Evolutionary conservation across 306 rosid species (phyloP).

Genomic region (Quercus ilex): DNA sequence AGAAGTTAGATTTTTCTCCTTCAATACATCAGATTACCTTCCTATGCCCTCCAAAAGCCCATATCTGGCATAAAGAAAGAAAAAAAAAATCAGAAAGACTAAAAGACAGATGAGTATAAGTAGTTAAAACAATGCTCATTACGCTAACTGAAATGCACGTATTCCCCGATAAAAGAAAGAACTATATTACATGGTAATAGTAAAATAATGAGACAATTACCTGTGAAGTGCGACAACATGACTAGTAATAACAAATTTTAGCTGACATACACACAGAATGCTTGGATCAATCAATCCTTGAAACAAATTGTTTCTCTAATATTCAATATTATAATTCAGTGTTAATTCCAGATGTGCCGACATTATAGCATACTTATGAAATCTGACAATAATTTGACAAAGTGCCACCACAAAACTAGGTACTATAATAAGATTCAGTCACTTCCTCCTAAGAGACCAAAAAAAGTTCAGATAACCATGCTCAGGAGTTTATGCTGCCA

Average conservation of each 20-base stretch:
- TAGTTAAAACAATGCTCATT: not conserved
- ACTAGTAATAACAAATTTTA: not conserved
- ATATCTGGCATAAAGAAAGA: constrained; percentile 32
- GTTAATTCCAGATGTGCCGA: not conserved
- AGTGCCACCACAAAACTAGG: no score
- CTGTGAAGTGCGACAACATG: not conserved
- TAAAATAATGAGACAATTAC: not conserved
- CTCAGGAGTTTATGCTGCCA: not conserved
- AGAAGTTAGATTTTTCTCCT: not conserved
- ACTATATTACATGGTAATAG: not conserved
- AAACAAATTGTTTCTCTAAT: not conserved
- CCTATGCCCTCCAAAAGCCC: constrained; percentile 67
- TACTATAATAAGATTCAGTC: no score
- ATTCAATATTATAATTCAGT: not conserved
- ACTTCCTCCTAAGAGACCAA: not conserved
- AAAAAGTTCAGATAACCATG: not conserved
- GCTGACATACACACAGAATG: not conserved
- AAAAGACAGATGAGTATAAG: not conserved
- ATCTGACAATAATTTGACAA: not conserved
- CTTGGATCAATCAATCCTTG: not conserved
- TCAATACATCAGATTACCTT: constrained; percentile 32
- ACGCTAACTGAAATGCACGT: not conserved
- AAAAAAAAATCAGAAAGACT: not conserved
- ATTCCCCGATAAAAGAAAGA: not conserved
- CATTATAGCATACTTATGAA: not conserved